Evolutionary conservation across 2,329 filamentous ascomycete species (phyloP).

Genomic region (Neoscytalidium dimidiatum): DNA sequence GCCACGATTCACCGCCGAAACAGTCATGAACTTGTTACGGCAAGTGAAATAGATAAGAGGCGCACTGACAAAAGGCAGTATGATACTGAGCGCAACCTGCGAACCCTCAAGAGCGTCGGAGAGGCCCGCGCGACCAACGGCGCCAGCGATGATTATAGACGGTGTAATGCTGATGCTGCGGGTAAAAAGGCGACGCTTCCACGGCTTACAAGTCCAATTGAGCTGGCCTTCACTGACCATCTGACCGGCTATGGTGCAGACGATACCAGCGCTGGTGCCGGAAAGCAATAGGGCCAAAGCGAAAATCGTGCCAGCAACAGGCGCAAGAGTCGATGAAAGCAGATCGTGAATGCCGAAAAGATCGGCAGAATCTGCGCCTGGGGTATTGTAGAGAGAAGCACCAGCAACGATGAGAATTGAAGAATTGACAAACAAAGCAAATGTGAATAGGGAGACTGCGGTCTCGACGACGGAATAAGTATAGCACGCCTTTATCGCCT

Average conservation of each 20-base stretch:
- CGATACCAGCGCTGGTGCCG: conserved; percentile 78
- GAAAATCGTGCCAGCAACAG: conserved; percentile 80
- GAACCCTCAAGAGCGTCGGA: conserved; percentile 71
- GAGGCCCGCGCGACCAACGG: conserved; percentile 71
- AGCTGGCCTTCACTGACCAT: conserved; percentile 86
- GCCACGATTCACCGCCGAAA: conserved; percentile 38
- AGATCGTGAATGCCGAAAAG: conserved; percentile 82
- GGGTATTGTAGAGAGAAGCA: conserved; percentile 58
- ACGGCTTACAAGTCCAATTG: conserved; percentile 72
- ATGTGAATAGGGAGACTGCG: conserved; percentile 73
- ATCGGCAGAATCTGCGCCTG: conserved; percentile 66
- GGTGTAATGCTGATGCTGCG: conserved; percentile 79
- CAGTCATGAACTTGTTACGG: conserved; percentile 77
- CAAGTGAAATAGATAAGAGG: conserved; percentile 86
- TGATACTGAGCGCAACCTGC: conserved; percentile 77
- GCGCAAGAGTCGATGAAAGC: conserved; percentile 67
- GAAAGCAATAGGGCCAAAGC: conserved; percentile 78
- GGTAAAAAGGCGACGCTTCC: conserved; percentile 77
- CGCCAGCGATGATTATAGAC: conserved; percentile 79
- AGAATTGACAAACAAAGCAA: conserved; percentile 82
- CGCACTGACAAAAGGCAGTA: conserved; percentile 79
- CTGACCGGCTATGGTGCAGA: conserved; percentile 87
- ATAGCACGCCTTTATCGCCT: conserved; percentile 73
- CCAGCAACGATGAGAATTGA: conserved; percentile 82
- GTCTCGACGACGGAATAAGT: conserved; percentile 74